phyloP scores from a whole-genome alignment of 331 rosid genomes.

The Acacia pycnantha region DNA sequence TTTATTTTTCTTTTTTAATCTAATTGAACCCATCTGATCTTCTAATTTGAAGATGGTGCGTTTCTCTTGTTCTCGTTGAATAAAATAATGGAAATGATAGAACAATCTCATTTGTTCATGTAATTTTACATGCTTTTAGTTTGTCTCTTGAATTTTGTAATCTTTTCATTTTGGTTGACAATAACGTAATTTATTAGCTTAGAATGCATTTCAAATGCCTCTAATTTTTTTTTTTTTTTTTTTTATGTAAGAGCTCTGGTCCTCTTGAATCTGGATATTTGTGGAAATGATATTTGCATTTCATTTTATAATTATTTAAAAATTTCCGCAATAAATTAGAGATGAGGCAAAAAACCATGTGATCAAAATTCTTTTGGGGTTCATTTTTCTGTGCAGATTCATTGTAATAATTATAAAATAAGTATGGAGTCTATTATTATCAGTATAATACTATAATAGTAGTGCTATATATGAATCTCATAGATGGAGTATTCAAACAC shows the following conservation, averaged over 20 bases:
- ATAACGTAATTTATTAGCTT: neutral
- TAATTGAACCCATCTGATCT: slow-evolving; percentile 34
- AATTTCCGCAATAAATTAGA: neutral
- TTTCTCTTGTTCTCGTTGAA: slow-evolving; percentile 36
- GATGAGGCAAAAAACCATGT: neutral
- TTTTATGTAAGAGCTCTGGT: too few species aligned
- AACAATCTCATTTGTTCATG: slow-evolving; percentile 21
- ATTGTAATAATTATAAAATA: too few species aligned
- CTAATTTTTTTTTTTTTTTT: too few species aligned
- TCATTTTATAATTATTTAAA: too few species aligned
- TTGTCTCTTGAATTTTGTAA: neutral
- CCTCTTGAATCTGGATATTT: too few species aligned
- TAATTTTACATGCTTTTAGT: neutral
- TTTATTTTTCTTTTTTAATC: neutral
- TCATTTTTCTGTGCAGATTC: too few species aligned
- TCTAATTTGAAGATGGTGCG: slow-evolving; percentile 27
- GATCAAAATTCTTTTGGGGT: neutral
- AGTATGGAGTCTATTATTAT: too few species aligned
- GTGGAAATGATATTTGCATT: too few species aligned
- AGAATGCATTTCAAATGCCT: neutral
- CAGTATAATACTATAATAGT: too few species aligned
- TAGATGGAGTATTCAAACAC: too few species aligned
- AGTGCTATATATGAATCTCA: too few species aligned
- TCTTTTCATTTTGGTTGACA: too few species aligned
- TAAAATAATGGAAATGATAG: slow-evolving; percentile 39